These are phyloP conservation scores for Athelia psychrophila DNA, from an alignment of 1,284 basidiomycete genomes.

Conservation along the genomic window DNA sequence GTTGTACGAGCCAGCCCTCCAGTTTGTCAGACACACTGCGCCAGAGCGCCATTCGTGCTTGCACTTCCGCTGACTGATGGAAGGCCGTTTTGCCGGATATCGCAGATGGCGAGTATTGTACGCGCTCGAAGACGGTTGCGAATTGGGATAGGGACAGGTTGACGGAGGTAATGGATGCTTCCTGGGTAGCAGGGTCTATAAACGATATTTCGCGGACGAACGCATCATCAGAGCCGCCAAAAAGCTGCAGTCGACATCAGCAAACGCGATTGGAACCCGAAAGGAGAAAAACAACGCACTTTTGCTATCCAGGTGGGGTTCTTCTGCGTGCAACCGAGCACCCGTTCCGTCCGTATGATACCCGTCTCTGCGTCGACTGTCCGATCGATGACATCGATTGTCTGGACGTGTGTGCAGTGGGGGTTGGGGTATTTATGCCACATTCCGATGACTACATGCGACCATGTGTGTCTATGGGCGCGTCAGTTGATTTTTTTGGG, in stretches of 20 bases:
- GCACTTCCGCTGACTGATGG: slow-evolving; percentile 81
- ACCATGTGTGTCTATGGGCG: slow-evolving; percentile 73
- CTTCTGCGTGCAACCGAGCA: slow-evolving; percentile 85
- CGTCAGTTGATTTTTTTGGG: slow-evolving; percentile 14
- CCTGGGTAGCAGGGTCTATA: slow-evolving; percentile 77
- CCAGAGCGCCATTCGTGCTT: slow-evolving; percentile 77
- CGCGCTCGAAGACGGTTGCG: slow-evolving; percentile 85
- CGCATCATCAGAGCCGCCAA: slow-evolving; percentile 89
- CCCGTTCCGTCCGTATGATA: slow-evolving; percentile 83
- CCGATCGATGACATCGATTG: slow-evolving; percentile 86
- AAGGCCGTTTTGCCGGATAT: slow-evolving; percentile 62
- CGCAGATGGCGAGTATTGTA: slow-evolving; percentile 75
- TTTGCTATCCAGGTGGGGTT: slow-evolving; percentile 82
- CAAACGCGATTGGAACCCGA: slow-evolving; percentile 5
- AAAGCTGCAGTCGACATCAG: slow-evolving; percentile 49
- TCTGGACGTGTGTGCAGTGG: slow-evolving; percentile 88
- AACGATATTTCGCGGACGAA: slow-evolving; percentile 94
- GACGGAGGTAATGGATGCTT: slow-evolving; percentile 82
- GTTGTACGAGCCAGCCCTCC: slow-evolving; percentile 79
- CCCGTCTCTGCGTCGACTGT: slow-evolving; percentile 82
- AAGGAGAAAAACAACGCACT: slow-evolving; percentile 40
- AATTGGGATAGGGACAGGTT: slow-evolving; percentile 91
- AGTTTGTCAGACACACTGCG: slow-evolving; percentile 75
- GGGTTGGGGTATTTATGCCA: slow-evolving; percentile 97
- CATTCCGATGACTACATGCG: slow-evolving; percentile 85